Percentiles rank a stretch among this genome's conserved stretches.
phyloP scores from a whole-genome alignment of 108 stramenopile species.

The Fragilaria crotonensis region DNA sequence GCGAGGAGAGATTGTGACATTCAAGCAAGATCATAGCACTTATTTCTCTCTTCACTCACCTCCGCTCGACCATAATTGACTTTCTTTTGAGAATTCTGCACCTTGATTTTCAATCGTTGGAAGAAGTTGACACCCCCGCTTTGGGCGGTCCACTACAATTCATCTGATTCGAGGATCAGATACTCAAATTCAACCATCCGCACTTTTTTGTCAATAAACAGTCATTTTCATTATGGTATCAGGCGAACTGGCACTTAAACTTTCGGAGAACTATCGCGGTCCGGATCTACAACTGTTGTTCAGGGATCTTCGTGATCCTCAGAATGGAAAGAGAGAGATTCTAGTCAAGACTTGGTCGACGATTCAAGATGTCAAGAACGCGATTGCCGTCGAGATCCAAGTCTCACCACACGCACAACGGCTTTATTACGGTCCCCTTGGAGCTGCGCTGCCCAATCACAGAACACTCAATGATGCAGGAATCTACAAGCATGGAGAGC shows the following conservation, averaged over 20 bases:
- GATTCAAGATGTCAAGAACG: constrained; percentile 79
- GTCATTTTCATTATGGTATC: no score
- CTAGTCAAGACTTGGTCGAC: constrained; percentile 76
- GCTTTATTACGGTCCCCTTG: constrained; percentile 70
- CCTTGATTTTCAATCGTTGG: no score
- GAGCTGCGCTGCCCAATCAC: constrained; percentile 68
- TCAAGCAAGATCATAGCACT: no score
- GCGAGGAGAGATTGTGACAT: no score
- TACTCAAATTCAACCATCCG: no score
- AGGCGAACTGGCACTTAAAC: not conserved
- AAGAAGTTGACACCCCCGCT: no score
- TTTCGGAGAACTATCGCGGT: constrained; percentile 11
- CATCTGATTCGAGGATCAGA: no score
- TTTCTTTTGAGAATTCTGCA: no score
- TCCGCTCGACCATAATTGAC: no score
- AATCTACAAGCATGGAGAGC: constrained; percentile 76
- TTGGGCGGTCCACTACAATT: no score
- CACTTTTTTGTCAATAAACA: no score
- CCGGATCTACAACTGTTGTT: constrained; percentile 75
- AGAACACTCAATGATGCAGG: constrained; percentile 81
- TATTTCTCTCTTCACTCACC: no score
- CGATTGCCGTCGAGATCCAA: constrained; percentile 49
- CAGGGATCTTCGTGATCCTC: constrained; percentile 59
- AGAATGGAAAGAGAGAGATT: constrained; percentile 61
- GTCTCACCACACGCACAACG: constrained; percentile 59